Evolutionary conservation across 768 basidiomycete genomes (phyloP), one percentile per base, ranked within the genome.

Genomic region (Lentinula raphanica): DNA sequence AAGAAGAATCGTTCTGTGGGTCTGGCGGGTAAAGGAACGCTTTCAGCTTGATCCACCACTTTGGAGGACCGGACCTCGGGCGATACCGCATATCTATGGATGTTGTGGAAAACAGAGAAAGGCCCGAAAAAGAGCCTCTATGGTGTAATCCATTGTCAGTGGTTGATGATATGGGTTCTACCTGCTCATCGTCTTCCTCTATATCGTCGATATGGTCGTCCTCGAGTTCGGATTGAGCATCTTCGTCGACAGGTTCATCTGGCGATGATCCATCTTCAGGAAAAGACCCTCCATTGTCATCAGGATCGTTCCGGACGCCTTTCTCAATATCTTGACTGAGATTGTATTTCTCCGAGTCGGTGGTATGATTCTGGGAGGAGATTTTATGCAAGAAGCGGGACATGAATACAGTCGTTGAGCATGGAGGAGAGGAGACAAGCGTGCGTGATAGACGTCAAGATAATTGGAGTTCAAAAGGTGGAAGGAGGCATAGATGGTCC

Each of bases 1-100:
- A 79, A 0, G 66, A 56, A 27, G 71, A 69, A 45, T 51, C 48
- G 5, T 68, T 63, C 15, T 36, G 51, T 4, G 69, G 68, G 17
- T 62, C 63, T 9, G 71, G 64, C 27, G 59, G 59, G 35, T 55
- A 54, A 3, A 59, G 32, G 7, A 59, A 54, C 21, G 51, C 29
- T 46, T 59, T 59, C 3, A 59, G 28, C 29, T 59, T 59, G n/a
- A 38, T 19, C 49, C 49, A 59, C 49, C 49, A 59, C 9, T 31
- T n/a, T 9, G 49, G 58, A n/a, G 50, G 58, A 15, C 36, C 51
- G 7, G 29, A 35, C 51, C 48, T 54, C 0, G 53, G 21, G 15
- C 28, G 54, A 44, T 53, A 23, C 27, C 35, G 51, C 19, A 53
- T 17, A 9, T 53, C 51, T 5, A 53, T 25, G 8, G 51, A 38